Evolutionary conservation across 1,139 yeast genomes (phyloP).

Genomic region (Protomyces pachydermus): DNA sequence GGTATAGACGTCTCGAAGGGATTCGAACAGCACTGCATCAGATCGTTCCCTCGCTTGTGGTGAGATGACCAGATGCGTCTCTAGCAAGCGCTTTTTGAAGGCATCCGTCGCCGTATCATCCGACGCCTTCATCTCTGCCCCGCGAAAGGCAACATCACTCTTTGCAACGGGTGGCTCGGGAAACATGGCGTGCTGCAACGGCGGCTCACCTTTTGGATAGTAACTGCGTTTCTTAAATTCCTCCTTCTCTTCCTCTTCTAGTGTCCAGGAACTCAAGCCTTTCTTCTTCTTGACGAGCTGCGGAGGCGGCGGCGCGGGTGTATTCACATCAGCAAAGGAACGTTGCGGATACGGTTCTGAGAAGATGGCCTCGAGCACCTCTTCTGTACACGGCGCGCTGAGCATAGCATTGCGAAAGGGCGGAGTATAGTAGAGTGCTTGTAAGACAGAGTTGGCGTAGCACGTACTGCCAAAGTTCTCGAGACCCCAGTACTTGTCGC

Average conservation of each 20-base stretch:
- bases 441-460: slow-evolving; percentile 87
- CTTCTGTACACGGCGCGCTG: slow-evolving; percentile 10
- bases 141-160: slow-evolving; percentile 5
- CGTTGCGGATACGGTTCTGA: slow-evolving; percentile 20
- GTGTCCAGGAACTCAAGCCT: slow-evolving; percentile 13
- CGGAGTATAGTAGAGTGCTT: slow-evolving; percentile 72
- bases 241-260: slow-evolving; percentile 24
- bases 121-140: slow-evolving; percentile 22
- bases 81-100: slow-evolving; percentile 18
- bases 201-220: slow-evolving; percentile 10
- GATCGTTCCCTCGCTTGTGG: slow-evolving; percentile 44
- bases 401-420: slow-evolving; percentile 60
- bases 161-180: slow-evolving; percentile 13
- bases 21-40: slow-evolving; percentile 58
- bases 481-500: slow-evolving; percentile 71
- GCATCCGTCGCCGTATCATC: slow-evolving; percentile 26
- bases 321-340: slow-evolving; percentile 7
- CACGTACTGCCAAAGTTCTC: slow-evolving; percentile 79
- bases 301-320: neutral
- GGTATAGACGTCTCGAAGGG: slow-evolving; percentile 80
- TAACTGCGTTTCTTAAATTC: slow-evolving; percentile 8
- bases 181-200: slow-evolving; percentile 13
- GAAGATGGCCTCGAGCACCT: slow-evolving; percentile 5
- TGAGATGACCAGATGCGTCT: slow-evolving; percentile 36
- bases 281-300: slow-evolving; percentile 16